These are phyloP conservation scores for Rosa chinensis DNA, from an alignment of 306 rosid species.

Conservation along the genomic window DNA sequence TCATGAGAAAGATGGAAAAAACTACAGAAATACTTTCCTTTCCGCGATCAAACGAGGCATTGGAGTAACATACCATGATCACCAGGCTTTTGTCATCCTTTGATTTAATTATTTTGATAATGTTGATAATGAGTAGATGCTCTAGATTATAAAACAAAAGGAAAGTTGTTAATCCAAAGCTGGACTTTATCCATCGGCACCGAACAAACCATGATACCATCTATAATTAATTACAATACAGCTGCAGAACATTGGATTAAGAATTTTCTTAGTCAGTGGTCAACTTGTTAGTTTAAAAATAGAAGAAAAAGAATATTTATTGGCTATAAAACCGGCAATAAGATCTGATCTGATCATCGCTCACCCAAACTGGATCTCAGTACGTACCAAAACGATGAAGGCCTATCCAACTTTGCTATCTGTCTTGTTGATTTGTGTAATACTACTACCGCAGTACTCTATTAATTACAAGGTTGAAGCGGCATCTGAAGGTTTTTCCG, in stretches of 20 bases:
- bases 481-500: background rate
- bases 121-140: background rate
- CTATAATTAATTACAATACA: background rate
- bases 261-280: background rate
- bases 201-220: background rate
- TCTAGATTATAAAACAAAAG: background rate
- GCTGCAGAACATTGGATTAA: background rate
- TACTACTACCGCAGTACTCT: background rate
- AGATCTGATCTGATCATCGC: background rate
- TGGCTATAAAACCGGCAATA: background rate
- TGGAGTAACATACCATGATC: no score
- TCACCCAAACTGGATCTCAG: background rate
- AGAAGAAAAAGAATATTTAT: background rate
- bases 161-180: background rate
- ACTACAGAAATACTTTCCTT: no score
- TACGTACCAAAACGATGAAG: background rate
- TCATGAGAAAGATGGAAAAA: no score
- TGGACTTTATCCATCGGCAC: background rate
- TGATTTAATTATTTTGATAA: no score
- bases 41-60: no score
- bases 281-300: background rate
- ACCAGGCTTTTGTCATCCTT: no score
- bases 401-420: background rate
- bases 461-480: background rate
- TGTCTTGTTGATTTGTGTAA: conserved; percentile 1